These are phyloP conservation scores for Cucurbita maxima DNA, from an alignment of 306 rosid genomes.

Conservation along the genomic window DNA sequence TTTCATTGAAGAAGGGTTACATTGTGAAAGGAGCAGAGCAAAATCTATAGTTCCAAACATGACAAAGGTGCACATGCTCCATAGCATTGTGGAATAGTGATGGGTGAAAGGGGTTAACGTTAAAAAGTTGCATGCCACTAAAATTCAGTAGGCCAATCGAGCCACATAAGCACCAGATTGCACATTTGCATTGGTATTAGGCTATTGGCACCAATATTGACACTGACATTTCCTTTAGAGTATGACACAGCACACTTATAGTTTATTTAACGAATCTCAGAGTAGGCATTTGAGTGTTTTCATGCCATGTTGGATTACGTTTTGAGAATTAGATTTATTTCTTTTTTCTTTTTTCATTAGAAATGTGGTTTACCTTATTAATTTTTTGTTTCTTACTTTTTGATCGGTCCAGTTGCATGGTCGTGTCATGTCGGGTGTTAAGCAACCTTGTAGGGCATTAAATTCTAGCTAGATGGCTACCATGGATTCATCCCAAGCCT, in stretches of 20 bases:
- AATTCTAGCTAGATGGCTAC: background rate
- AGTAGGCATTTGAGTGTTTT: background rate
- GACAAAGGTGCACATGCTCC: constrained; percentile 7
- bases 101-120: background rate
- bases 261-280: background rate
- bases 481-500: no score
- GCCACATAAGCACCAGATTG: background rate
- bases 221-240: background rate
- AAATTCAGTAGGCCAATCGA: background rate
- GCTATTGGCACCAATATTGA: background rate
- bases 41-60: constrained; percentile 63
- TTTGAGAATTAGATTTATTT: background rate
- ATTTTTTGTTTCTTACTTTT: no score
- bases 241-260: background rate
- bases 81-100: background rate
- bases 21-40: constrained; percentile 28
- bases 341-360: background rate
- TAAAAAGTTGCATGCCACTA: background rate
- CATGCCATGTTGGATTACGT: background rate
- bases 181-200: background rate
- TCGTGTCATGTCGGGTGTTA: background rate
- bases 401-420: background rate
- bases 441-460: no score
- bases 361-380: background rate
- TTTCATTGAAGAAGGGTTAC: constrained; percentile 25